phyloP scores from a whole-genome alignment of 75 land plant genomes.

The Ceratopteris richardii region DNA sequence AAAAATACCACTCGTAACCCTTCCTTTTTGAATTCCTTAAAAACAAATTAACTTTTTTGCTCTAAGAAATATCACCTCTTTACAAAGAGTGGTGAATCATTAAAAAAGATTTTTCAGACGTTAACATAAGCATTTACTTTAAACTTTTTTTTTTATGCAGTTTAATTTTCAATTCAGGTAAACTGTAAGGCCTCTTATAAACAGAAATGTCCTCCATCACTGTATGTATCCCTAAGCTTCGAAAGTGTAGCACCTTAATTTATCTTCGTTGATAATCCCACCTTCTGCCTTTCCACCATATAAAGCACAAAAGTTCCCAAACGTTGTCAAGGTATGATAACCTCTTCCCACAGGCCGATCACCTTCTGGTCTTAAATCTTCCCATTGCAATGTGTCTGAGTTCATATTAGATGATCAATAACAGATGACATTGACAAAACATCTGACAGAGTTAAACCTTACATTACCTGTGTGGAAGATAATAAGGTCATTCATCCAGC shows the following conservation, averaged over 20 bases:
- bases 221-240: too few relatives aligned
- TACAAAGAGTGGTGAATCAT: too few relatives aligned
- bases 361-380: slow-evolving; percentile 28
- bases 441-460: background rate
- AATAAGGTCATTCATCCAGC: slow-evolving; percentile 32
- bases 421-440: background rate
- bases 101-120: too few relatives aligned
- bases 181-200: too few relatives aligned
- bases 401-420: background rate
- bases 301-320: slow-evolving; percentile 23
- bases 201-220: too few relatives aligned
- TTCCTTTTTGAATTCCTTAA: too few relatives aligned
- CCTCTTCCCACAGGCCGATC: slow-evolving; percentile 26
- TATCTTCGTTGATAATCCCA: slow-evolving; percentile 30
- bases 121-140: too few relatives aligned
- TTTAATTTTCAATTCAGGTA: too few relatives aligned
- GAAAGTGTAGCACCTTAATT: slow-evolving; percentile 6
- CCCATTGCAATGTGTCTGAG: slow-evolving; percentile 34
- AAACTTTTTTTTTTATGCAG: too few relatives aligned
- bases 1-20: too few relatives aligned
- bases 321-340: slow-evolving; percentile 36
- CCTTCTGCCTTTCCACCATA: slow-evolving; percentile 37
- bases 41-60: too few relatives aligned
- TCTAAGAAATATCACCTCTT: too few relatives aligned
- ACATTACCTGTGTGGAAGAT: slow-evolving; percentile 28